Evolutionary conservation across 371 early-diverging fungal species (phyloP).

Genomic region (Aphelidium insulamus): DNA sequence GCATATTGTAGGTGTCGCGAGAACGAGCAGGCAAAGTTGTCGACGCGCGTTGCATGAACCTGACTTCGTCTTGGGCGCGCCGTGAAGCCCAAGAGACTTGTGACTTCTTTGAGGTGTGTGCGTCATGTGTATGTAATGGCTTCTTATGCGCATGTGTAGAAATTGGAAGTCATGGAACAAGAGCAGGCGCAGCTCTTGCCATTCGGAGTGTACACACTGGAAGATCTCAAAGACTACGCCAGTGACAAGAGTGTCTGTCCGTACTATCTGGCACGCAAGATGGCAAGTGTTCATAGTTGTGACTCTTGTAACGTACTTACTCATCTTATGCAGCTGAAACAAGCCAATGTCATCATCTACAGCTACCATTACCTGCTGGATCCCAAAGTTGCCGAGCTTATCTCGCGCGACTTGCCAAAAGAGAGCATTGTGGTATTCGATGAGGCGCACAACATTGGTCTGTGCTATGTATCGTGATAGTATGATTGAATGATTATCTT

Average conservation of each 20-base stretch:
- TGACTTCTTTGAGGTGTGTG: slow-evolving; percentile 35
- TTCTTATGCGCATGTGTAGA: slow-evolving; percentile 13
- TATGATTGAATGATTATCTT: not conserved
- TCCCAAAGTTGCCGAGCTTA: slow-evolving; percentile 93
- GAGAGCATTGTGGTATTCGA: slow-evolving; percentile 98
- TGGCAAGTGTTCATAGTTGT: slow-evolving; percentile 18
- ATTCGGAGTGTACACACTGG: slow-evolving; percentile 86
- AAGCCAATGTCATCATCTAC: slow-evolving; percentile 95
- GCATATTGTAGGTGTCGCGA: slow-evolving; percentile 27
- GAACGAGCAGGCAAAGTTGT: slow-evolving; percentile 68
- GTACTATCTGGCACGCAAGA: slow-evolving; percentile 78
- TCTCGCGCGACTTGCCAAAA: slow-evolving; percentile 79
- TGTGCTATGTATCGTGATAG: not conserved
- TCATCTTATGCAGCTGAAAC: slow-evolving; percentile 28
- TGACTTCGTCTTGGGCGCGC: slow-evolving; percentile 92
- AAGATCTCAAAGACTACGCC: slow-evolving; percentile 67
- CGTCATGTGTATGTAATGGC: slow-evolving; percentile 48
- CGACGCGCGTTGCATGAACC: slow-evolving; percentile 71
- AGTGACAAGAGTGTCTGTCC: slow-evolving; percentile 65
- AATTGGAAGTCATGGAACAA: slow-evolving; percentile 38
- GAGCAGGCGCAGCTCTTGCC: slow-evolving; percentile 47
- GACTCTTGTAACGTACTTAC: not conserved
- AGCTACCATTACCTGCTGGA: slow-evolving; percentile 98
- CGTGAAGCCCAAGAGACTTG: slow-evolving; percentile 27
- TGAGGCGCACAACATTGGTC: slow-evolving; percentile 99